phyloP scores from a whole-genome alignment of 495 filamentous ascomycete species.

The Aspergillus hancockii region DNA sequence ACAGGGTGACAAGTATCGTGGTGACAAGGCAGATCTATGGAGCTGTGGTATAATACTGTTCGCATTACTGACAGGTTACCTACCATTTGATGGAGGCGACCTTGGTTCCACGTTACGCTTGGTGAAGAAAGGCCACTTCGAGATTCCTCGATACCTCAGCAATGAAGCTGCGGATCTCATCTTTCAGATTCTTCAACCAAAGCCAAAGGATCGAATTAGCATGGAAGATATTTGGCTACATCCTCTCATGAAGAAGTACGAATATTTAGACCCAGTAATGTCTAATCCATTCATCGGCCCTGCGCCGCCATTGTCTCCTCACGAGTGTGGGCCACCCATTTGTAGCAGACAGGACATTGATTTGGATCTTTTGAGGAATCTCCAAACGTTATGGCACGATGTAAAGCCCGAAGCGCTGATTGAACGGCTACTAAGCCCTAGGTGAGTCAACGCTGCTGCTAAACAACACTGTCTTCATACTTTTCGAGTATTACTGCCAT shows the following conservation, averaged over 20 bases:
- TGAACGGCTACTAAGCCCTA: constrained; percentile 60
- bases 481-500: background rate
- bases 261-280: constrained; percentile 57
- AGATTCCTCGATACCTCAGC: constrained; percentile 67
- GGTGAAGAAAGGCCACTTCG: constrained; percentile 70
- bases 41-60: constrained; percentile 91
- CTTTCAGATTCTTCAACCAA: constrained; percentile 66
- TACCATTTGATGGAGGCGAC: constrained; percentile 78
- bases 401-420: constrained; percentile 71
- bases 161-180: constrained; percentile 79
- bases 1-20: constrained; percentile 68
- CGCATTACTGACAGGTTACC: constrained; percentile 72
- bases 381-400: constrained; percentile 86
- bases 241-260: constrained; percentile 77
- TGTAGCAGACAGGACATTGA: constrained; percentile 64
- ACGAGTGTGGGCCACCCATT: constrained; percentile 56
- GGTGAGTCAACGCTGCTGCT: constrained; percentile 54
- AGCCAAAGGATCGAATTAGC: constrained; percentile 73
- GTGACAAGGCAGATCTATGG: constrained; percentile 87
- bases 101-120: constrained; percentile 59
- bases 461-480: background rate
- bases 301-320: constrained; percentile 48
- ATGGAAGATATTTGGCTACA: constrained; percentile 82
- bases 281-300: constrained; percentile 54
- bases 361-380: constrained; percentile 73